Conservation (phyloP, 768 basidiomycete species). For the Phallus indusiatus region DNA sequence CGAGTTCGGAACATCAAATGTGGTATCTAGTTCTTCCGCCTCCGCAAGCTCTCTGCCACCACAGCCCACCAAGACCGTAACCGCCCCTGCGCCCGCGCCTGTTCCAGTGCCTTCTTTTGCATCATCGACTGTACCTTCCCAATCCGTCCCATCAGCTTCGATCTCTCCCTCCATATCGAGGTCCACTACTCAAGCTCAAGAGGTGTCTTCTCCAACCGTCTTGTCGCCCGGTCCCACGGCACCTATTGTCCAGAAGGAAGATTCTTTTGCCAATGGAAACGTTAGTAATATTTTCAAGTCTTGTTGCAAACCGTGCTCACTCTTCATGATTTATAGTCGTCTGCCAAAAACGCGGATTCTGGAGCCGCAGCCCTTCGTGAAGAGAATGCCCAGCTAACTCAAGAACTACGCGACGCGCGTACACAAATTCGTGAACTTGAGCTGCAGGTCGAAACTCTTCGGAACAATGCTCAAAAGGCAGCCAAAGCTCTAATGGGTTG, state of each 20-base stretch:
- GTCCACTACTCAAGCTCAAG: conserved; percentile 1
- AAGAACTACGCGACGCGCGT: conserved; percentile 68
- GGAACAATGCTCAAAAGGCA: conserved; percentile 68
- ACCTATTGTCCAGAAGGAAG: conserved; percentile 9
- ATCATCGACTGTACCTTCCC: conserved; percentile 13
- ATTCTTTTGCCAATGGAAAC: neutral
- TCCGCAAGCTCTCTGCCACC: conserved; percentile 17
- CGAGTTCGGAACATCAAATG: conserved; percentile 60
- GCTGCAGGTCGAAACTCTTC: conserved; percentile 67
- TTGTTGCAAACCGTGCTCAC: neutral
- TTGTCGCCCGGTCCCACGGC: conserved; percentile 19
- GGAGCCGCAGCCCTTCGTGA: conserved; percentile 24
- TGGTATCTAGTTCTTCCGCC: conserved; percentile 10
- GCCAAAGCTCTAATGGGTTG: conserved; percentile 46
- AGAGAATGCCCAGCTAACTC: conserved; percentile 54
- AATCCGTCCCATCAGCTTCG: conserved; percentile 22
- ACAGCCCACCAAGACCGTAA: conserved; percentile 12
- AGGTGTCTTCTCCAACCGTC: conserved; percentile 27
- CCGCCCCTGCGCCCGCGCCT: conserved; percentile 17
- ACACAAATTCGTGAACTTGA: conserved; percentile 79
- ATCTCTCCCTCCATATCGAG: conserved; percentile 16
- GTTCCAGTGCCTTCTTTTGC: conserved; percentile 15
- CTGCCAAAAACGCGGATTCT: conserved; percentile 11
- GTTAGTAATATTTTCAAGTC: neutral
- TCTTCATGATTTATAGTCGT: neutral